Percentiles rank a stretch among this genome's conserved stretches.
phyloP scores from a whole-genome alignment of 192 early-diverging fungal genomes.

The Backusella macrospora region DNA sequence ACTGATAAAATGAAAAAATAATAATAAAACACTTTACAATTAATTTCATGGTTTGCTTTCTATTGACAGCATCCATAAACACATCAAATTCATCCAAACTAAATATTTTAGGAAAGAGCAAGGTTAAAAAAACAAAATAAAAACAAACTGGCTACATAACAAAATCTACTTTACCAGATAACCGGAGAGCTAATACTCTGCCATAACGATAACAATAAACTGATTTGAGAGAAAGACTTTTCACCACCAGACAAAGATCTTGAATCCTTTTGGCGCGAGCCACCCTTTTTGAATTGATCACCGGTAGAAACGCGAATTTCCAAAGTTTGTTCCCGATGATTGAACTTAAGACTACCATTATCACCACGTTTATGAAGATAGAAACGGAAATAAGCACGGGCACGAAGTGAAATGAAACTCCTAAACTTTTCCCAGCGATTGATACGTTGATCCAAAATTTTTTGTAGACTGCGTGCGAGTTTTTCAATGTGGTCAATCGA shows the following conservation, averaged over 20 bases:
- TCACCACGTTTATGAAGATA: conserved; percentile 83
- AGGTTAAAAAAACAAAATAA: background rate
- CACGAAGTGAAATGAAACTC: conserved; percentile 72
- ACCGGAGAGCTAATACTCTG: conserved; percentile 89
- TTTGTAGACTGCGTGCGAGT: conserved; percentile 37
- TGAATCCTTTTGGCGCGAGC: conserved; percentile 73
- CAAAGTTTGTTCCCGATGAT: conserved; percentile 68
- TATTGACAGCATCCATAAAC: conserved; percentile 99
- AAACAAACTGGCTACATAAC: background rate
- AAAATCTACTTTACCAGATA: conserved; percentile 57
- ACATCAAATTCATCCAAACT: conserved; percentile 98
- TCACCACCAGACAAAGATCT: conserved; percentile 95
- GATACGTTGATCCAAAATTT: conserved; percentile 63
- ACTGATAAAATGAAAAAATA: background rate
- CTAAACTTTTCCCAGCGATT: conserved; percentile 70
- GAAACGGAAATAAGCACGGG: conserved; percentile 72
- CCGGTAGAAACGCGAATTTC: conserved; percentile 51
- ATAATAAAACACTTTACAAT: conserved; percentile 51
- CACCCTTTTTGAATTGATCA: conserved; percentile 47
- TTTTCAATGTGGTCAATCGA: conserved; percentile 52
- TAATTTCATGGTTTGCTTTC: conserved; percentile 83
- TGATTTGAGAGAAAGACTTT: conserved; percentile 95
- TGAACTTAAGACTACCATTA: conserved; percentile 75
- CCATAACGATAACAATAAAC: conserved; percentile 93
- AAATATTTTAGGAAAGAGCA: background rate